Evolutionary conservation across 2,329 filamentous ascomycete species (phyloP), one percentile per base, ranked within the genome.

Genomic region (Fusarium begoniae): DNA sequence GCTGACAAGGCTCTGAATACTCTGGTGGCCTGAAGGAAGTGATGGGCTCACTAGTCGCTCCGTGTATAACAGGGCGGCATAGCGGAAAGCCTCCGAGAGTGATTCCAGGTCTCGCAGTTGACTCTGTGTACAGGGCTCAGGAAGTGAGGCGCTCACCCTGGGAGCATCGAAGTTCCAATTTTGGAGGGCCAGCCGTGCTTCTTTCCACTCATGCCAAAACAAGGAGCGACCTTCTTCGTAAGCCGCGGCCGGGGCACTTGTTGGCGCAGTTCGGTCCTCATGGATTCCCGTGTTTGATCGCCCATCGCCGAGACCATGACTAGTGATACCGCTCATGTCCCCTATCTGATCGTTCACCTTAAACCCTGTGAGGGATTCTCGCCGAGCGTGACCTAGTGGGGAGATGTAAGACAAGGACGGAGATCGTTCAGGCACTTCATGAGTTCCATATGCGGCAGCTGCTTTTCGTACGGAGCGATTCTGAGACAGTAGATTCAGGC

Each of bases 191-290:
- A 90, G 87, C 35, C 93, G 93, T 8, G 95, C 90, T 58, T 94
- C 91, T 79, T 92, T 92, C 95, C 95, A 98, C 82, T 97, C 94
- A 35, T 87, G 85, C 94, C 94, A 97, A 82, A 97, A 97, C n/a
- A 85, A 85, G 43, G 87, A 85, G 44, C 89, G 87, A 51, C 89
- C 85, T 76, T 93, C 90, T 62, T 92, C 88, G 73, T 87, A 86
- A 13, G 84, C 80, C 14, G 86, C 79, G 8, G 86, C 81, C 2
- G 84, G 84, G 70, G 82, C 81, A 56, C 79, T 13, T 84, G 84
- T 59, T 82, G 82, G 41, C 85, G 73, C 24, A 86, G 84, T 74
- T 91, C 69, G 88, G 66, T 91, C 85, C 68, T 91, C 85, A 60
- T 90, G 86, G 4, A 89, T 82, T 15, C 84, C 84, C 11, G 87